These are phyloP conservation scores for Phytophthora ramorum DNA, from an alignment of 352 stramenopile species.

Conservation along the genomic window DNA sequence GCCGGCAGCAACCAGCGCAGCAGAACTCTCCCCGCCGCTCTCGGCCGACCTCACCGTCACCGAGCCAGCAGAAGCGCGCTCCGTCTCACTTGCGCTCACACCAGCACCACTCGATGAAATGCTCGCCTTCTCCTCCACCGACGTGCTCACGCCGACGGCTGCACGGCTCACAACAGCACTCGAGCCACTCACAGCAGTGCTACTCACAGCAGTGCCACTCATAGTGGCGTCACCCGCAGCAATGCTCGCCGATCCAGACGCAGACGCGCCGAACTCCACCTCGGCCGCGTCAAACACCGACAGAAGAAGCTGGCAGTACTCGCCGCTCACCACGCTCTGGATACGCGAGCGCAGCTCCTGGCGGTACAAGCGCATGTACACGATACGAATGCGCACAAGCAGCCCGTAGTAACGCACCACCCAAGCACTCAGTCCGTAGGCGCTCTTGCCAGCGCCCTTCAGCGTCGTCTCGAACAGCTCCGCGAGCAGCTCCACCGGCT, in stretches of 20 bases:
- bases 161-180: neutral
- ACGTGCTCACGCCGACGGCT: constrained; percentile 1
- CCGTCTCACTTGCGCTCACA: neutral
- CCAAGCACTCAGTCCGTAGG: constrained; percentile 13
- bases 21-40: neutral
- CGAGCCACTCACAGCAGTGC: too few relatives aligned
- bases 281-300: constrained; percentile 5
- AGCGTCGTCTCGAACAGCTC: constrained; percentile 43
- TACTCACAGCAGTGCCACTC: too few relatives aligned
- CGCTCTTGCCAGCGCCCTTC: constrained; percentile 39
- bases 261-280: constrained; percentile 1
- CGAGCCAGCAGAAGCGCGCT: constrained; percentile 6
- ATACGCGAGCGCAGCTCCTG: constrained; percentile 30
- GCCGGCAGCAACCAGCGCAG: neutral
- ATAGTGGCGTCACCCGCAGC: too few relatives aligned
- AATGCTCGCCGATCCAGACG: neutral
- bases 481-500: constrained; percentile 37
- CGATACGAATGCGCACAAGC: constrained; percentile 27
- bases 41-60: constrained; percentile 3
- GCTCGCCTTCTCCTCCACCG: constrained; percentile 13
- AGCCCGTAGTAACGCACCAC: constrained; percentile 35
- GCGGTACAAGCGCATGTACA: constrained; percentile 57
- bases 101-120: neutral
- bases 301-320: constrained; percentile 7
- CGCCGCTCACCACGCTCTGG: constrained; percentile 11